Conservation (phyloP, 2,329 filamentous ascomycete species). For the Ceratocystis lukuohia region DNA sequence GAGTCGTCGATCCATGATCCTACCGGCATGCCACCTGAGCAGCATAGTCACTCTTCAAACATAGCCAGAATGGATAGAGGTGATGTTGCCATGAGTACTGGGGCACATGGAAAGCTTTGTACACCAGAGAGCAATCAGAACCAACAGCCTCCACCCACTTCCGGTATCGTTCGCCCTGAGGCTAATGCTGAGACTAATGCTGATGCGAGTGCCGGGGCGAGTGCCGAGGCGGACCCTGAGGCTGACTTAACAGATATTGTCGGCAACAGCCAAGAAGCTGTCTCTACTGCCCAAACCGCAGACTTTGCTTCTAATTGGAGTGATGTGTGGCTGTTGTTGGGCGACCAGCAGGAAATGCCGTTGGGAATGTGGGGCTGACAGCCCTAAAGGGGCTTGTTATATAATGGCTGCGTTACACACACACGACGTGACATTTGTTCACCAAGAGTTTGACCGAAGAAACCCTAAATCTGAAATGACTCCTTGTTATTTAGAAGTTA, state of each 20-base stretch:
- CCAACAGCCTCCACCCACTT: not conserved
- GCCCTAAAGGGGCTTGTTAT: not conserved
- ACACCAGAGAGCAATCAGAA: not conserved
- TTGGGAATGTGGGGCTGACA: not conserved
- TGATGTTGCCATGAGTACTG: not conserved
- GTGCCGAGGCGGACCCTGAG: not conserved
- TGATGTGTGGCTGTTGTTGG: conserved; percentile 17
- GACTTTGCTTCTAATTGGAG: conserved; percentile 15
- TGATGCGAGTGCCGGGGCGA: too few relatives aligned
- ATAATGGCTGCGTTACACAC: not conserved
- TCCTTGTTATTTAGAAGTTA: not conserved
- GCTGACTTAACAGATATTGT: not conserved
- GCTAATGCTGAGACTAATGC: not conserved
- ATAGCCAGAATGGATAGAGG: conserved; percentile 12
- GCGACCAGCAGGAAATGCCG: conserved; percentile 2
- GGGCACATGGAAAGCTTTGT: not conserved
- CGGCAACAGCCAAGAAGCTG: not conserved
- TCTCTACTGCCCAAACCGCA: not conserved
- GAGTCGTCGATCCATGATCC: conserved; percentile 18
- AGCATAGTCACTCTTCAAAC: conserved; percentile 4
- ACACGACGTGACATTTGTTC: not conserved
- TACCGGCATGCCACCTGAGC: conserved; percentile 4
- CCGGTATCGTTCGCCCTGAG: not conserved
- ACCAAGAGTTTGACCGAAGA: not conserved
- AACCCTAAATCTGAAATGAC: not conserved